Percentiles rank a stretch among this genome's conserved stretches.
Conservation (phyloP, 2,329 filamentous ascomycete genomes). For the Sporothrix variecibatus region DNA sequence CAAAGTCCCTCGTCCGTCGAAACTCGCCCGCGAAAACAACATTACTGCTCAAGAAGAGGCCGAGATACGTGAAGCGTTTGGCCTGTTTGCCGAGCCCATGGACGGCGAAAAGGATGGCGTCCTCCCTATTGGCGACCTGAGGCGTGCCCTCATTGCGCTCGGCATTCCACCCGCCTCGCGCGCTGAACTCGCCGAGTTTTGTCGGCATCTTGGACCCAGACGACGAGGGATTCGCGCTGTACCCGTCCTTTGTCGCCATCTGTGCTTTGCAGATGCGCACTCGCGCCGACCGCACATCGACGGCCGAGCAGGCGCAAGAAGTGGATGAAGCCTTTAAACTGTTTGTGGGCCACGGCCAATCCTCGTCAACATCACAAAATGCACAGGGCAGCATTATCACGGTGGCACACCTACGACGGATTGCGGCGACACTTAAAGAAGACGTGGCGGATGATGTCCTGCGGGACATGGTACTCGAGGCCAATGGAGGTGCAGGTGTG, state of each 20-base stretch:
- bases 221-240: slow-evolving; percentile 73
- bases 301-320: slow-evolving; percentile 61
- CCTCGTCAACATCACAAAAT: neutral
- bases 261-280: slow-evolving; percentile 82
- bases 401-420: slow-evolving; percentile 71
- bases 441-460: slow-evolving; percentile 73
- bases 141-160: slow-evolving; percentile 76
- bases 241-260: slow-evolving; percentile 81
- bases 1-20: slow-evolving; percentile 67
- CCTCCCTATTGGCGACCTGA: slow-evolving; percentile 66
- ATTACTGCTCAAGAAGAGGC: slow-evolving; percentile 80
- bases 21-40: slow-evolving; percentile 89
- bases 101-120: slow-evolving; percentile 73
- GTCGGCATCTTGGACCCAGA: slow-evolving; percentile 81
- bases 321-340: slow-evolving; percentile 79
- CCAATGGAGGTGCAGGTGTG: slow-evolving; percentile 77
- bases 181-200: slow-evolving; percentile 75
- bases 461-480: slow-evolving; percentile 92
- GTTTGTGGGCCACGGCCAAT: slow-evolving; percentile 62
- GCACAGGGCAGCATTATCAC: slow-evolving; percentile 63
- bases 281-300: slow-evolving; percentile 46
- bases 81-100: slow-evolving; percentile 73
- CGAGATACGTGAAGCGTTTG: slow-evolving; percentile 89
- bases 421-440: slow-evolving; percentile 81
- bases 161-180: slow-evolving; percentile 67